A percentile compares a stretch with the other conserved stretches of the same genome.
These are phyloP conservation scores for Lepidopterella palustris DNA, from an alignment of 495 filamentous ascomycete species.

Conservation along the genomic window DNA sequence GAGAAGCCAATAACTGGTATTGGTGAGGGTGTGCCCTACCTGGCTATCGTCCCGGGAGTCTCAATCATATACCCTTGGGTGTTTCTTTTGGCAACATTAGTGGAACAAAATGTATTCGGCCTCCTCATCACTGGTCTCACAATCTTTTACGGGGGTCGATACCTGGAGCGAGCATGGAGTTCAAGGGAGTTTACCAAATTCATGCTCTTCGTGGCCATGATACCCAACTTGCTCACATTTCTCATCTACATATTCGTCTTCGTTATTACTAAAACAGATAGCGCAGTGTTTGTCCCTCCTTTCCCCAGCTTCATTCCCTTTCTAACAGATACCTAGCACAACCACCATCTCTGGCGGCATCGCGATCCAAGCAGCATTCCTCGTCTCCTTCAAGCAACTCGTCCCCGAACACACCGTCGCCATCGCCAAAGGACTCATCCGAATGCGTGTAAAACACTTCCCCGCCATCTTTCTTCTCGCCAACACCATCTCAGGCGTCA, in stretches of 20 bases:
- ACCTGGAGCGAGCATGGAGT: constrained; percentile 93
- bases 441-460: constrained; percentile 89
- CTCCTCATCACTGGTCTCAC: constrained; percentile 72
- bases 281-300: constrained; percentile 58
- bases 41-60: constrained; percentile 75
- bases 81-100: constrained; percentile 75
- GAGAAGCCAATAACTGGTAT: constrained; percentile 31
- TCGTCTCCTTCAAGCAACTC: constrained; percentile 97
- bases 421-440: constrained; percentile 77
- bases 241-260: constrained; percentile 65
- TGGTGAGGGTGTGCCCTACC: constrained; percentile 66
- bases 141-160: constrained; percentile 87
- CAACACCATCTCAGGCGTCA: constrained; percentile 66
- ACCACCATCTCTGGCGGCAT: constrained; percentile 82
- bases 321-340: constrained; percentile 46
- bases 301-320: neutral
- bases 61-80: constrained; percentile 91
- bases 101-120: constrained; percentile 90
- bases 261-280: constrained; percentile 58
- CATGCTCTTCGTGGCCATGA: constrained; percentile 63
- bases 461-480: constrained; percentile 82
- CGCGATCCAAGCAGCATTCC: constrained; percentile 84
- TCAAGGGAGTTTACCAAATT: constrained; percentile 91
- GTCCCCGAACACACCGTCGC: constrained; percentile 97
- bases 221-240: constrained; percentile 74